A percentile compares a stretch with the other conserved stretches of the same genome.
These are phyloP conservation scores for Melocanna baccifera DNA, from an alignment of 176 grass and related monocot species.

Conservation along the genomic window DNA sequence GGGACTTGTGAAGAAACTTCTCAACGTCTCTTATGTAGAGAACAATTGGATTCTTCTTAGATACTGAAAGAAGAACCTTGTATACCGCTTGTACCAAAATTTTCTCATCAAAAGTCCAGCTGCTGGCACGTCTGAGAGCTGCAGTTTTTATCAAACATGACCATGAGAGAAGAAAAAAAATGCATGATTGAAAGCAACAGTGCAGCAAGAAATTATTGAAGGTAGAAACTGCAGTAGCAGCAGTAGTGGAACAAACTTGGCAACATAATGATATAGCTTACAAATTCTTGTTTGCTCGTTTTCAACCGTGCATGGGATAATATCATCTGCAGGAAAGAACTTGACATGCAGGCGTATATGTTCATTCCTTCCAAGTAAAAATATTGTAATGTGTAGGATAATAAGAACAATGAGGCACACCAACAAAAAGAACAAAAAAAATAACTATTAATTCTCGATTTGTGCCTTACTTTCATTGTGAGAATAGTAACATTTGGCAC, in stretches of 20 bases:
- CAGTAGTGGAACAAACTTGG: not conserved
- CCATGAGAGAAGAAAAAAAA: slow-evolving; percentile 21
- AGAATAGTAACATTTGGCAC: not conserved
- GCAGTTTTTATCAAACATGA: slow-evolving; percentile 38
- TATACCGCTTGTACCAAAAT: slow-evolving; percentile 87
- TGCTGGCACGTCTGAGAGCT: slow-evolving; percentile 60
- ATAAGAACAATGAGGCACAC: not conserved
- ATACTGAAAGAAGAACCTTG: slow-evolving; percentile 77
- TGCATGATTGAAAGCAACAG: not conserved
- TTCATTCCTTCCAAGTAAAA: slow-evolving; percentile 4
- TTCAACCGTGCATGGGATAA: not conserved
- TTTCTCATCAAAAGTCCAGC: slow-evolving; percentile 83
- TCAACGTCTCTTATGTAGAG: slow-evolving; percentile 95
- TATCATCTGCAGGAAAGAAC: not conserved
- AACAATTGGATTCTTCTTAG: slow-evolving; percentile 72
- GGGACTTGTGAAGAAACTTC: slow-evolving; percentile 70
- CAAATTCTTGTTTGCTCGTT: not conserved
- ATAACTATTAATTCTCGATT: not conserved
- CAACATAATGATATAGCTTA: not conserved
- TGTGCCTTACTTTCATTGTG: not conserved
- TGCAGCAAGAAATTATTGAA: slow-evolving; percentile 1
- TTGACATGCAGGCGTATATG: not conserved
- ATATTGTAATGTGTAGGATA: not conserved
- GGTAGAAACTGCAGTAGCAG: not conserved
- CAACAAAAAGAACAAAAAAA: not conserved